Percentiles rank a stretch among this genome's conserved stretches.
These are phyloP conservation scores for Aethionema arabicum DNA, from an alignment of 345 rosid species.

Conservation along the genomic window DNA sequence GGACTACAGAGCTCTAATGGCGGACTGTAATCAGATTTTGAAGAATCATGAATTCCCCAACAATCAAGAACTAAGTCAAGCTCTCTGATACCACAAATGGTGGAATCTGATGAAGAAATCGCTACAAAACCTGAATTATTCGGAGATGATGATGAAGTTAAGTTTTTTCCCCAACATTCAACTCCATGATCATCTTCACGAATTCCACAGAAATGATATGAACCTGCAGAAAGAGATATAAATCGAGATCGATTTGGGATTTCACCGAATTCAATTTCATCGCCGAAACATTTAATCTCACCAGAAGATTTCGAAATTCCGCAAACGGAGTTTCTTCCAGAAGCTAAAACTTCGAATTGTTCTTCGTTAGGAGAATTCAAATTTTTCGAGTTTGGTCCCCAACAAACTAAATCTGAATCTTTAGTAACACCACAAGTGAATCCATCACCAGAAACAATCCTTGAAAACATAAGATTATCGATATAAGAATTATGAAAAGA, in stretches of 20 bases:
- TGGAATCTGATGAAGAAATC: conserved; percentile 80
- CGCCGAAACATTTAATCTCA: conserved; percentile 73
- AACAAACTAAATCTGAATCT: conserved; percentile 63
- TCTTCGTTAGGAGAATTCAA: conserved; percentile 44
- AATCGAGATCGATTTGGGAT: conserved; percentile 48
- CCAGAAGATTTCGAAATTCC: conserved; percentile 59
- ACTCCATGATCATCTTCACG: conserved; percentile 76
- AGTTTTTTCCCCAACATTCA: conserved; percentile 83
- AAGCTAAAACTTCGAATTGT: conserved; percentile 55
- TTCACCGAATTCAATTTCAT: conserved; percentile 41
- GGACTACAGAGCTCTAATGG: conserved; percentile 91
- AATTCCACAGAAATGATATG: conserved; percentile 73
- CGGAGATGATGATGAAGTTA: conserved; percentile 49
- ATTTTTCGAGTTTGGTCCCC: conserved; percentile 74
- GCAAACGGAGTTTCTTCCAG: conserved; percentile 62
- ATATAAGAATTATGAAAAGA: conserved; percentile 48
- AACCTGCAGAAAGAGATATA: conserved; percentile 68
- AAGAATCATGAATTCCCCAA: conserved; percentile 60
- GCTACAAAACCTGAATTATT: conserved; percentile 72
- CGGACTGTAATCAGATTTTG: conserved; percentile 55
- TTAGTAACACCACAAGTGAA: conserved; percentile 82
- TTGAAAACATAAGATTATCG: conserved; percentile 50
- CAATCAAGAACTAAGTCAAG: conserved; percentile 88
- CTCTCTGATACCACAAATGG: conserved; percentile 78
- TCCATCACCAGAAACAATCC: conserved; percentile 85